Conservation (phyloP, 257 asterid genomes). For the Gardenia jasminoides region DNA sequence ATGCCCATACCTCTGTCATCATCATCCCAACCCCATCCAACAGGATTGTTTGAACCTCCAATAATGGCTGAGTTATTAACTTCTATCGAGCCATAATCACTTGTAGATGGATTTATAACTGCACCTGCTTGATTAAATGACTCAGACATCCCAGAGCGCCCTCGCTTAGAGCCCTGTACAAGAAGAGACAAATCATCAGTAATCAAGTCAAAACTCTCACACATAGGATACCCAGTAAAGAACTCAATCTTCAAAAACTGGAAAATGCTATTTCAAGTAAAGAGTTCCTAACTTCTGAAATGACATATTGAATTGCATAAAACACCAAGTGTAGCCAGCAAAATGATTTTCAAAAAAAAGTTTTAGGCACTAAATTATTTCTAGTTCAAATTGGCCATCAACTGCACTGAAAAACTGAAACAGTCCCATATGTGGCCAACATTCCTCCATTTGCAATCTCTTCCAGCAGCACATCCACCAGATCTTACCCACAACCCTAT, state of each 20-base stretch:
- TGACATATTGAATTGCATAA: neutral
- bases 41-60: slow-evolving; percentile 58
- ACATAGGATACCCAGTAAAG: neutral
- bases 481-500: too few relatives aligned
- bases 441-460: too few relatives aligned
- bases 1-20: slow-evolving; percentile 73
- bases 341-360: too few relatives aligned
- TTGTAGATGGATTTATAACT: slow-evolving; percentile 65
- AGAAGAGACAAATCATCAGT: slow-evolving; percentile 8
- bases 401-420: too few relatives aligned
- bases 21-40: slow-evolving; percentile 93
- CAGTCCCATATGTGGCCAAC: too few relatives aligned
- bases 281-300: neutral
- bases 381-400: neutral
- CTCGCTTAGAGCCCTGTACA: slow-evolving; percentile 75
- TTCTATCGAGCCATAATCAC: slow-evolving; percentile 70
- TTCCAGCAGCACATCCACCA: too few relatives aligned
- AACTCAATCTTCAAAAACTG: slow-evolving; percentile 1
- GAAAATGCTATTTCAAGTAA: neutral
- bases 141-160: slow-evolving; percentile 75
- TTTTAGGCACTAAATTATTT: neutral
- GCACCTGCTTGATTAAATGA: slow-evolving; percentile 73
- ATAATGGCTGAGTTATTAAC: slow-evolving; percentile 52
- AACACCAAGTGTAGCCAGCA: neutral
- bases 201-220: neutral